A percentile compares a stretch with the other conserved stretches of the same genome.
These are phyloP conservation scores for Aspergillus tamarii DNA, from an alignment of 2,329 filamentous ascomycete species.

Conservation along the genomic window DNA sequence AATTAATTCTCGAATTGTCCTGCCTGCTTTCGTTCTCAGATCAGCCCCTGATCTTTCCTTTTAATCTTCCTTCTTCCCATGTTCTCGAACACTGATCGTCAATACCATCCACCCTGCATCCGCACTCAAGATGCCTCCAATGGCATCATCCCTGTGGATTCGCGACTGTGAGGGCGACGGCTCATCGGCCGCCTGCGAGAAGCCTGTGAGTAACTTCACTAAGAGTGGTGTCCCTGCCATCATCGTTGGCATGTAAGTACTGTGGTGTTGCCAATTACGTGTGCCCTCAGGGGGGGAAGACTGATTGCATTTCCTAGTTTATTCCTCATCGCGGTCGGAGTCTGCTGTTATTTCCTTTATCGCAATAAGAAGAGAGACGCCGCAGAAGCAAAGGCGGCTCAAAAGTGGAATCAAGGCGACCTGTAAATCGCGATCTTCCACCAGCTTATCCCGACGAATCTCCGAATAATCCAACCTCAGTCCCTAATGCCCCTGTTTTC, in stretches of 20 bases:
- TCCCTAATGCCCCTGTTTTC: neutral
- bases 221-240: constrained; percentile 23
- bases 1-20: neutral
- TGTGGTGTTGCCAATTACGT: neutral
- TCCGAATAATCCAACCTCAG: neutral
- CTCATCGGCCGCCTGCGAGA: constrained; percentile 9
- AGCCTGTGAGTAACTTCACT: constrained; percentile 21
- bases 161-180: neutral
- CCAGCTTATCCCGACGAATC: neutral
- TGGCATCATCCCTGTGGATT: constrained; percentile 1
- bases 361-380: constrained; percentile 23
- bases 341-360: constrained; percentile 20
- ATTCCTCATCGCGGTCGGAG: constrained; percentile 14
- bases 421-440: neutral
- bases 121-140: constrained; percentile 1
- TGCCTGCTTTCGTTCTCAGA: neutral
- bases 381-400: constrained; percentile 14
- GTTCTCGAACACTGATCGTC: constrained; percentile 5
- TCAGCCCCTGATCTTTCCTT: constrained; percentile 8
- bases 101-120: neutral
- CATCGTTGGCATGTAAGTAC: constrained; percentile 20
- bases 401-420: constrained; percentile 15
- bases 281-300: neutral
- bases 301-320: constrained; percentile 10
- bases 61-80: constrained; percentile 7